Evolutionary conservation across 371 early-diverging fungal species (phyloP).

Genomic region (Dichotomocladium elegans): DNA sequence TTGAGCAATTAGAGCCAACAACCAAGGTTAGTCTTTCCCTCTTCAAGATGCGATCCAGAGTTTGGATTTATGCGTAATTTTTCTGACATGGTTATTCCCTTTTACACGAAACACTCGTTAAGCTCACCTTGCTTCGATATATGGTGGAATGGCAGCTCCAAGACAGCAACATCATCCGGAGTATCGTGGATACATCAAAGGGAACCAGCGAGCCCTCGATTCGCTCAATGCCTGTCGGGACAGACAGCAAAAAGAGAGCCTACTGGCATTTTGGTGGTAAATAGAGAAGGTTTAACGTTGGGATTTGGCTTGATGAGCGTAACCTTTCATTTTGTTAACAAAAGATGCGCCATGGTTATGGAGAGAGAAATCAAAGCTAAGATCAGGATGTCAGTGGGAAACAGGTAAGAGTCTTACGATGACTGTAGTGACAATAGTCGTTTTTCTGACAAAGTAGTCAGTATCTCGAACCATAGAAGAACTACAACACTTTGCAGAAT

Average conservation of each 20-base stretch:
- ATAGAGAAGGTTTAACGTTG: neutral
- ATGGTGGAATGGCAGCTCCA: conserved; percentile 46
- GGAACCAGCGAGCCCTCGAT: neutral
- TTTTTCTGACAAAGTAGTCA: neutral
- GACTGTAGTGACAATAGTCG: neutral
- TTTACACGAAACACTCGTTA: no score
- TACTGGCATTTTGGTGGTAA: conserved; percentile 43
- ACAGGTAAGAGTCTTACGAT: neutral
- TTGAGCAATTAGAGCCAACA: conserved; percentile 13
- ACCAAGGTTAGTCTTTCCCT: conserved; percentile 27
- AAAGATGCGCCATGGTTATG: conserved; percentile 30
- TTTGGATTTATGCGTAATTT: no score
- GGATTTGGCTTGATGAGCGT: neutral
- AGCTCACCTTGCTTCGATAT: conserved; percentile 27
- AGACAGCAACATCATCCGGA: conserved; percentile 27
- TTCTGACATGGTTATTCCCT: no score
- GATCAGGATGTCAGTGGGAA: conserved; percentile 23
- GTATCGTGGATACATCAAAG: conserved; percentile 13
- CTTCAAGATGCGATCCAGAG: no score
- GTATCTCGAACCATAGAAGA: conserved; percentile 17
- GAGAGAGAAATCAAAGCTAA: conserved; percentile 20
- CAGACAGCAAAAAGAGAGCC: conserved; percentile 21
- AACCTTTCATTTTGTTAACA: no score
- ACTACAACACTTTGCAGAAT: conserved; percentile 12
- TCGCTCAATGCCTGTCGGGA: conserved; percentile 17